phyloP scores from a whole-genome alignment of 2,329 filamentous ascomycete genomes.

The Cylindrodendrum hubeiense region DNA sequence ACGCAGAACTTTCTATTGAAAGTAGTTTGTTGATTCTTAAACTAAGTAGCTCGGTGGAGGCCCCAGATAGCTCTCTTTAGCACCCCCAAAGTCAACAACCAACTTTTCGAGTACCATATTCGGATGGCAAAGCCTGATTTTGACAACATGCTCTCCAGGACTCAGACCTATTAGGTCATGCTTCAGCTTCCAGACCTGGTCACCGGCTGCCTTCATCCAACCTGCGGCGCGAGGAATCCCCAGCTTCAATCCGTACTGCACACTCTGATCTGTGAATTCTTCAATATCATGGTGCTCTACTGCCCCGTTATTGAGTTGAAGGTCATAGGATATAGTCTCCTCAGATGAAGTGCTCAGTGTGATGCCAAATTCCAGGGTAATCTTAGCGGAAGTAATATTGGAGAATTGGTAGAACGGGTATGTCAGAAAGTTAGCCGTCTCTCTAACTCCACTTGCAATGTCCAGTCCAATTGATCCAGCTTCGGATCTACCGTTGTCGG shows the following conservation, averaged over 20 bases:
- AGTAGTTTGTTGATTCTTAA: not conserved
- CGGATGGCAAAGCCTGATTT: conserved; percentile 16
- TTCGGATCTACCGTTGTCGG: conserved; percentile 28
- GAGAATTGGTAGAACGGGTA: conserved; percentile 34
- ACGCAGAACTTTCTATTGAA: too few relatives aligned
- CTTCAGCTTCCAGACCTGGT: conserved; percentile 28
- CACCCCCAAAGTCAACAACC: conserved; percentile 28
- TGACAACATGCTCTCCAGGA: conserved; percentile 7
- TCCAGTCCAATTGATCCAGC: conserved; percentile 27
- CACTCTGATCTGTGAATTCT: conserved; percentile 23
- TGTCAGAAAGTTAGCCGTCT: not conserved
- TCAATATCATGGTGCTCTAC: conserved; percentile 9
- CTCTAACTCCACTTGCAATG: not conserved
- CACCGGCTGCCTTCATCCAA: conserved; percentile 35
- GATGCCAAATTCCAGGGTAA: conserved; percentile 28
- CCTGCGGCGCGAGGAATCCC: conserved; percentile 36
- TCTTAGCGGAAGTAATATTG: not conserved
- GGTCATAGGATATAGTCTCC: conserved; percentile 23
- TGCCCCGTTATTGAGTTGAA: conserved; percentile 3
- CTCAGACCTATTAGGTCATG: conserved; percentile 16
- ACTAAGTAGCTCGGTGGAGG: conserved; percentile 17
- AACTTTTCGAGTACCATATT: conserved; percentile 40
- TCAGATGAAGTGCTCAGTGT: conserved; percentile 29
- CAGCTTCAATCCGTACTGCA: conserved; percentile 26
- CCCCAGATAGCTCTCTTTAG: conserved; percentile 31